Evolutionary conservation across 495 filamentous ascomycete species (phyloP).

Genomic region (Aspergillus taichungensis): DNA sequence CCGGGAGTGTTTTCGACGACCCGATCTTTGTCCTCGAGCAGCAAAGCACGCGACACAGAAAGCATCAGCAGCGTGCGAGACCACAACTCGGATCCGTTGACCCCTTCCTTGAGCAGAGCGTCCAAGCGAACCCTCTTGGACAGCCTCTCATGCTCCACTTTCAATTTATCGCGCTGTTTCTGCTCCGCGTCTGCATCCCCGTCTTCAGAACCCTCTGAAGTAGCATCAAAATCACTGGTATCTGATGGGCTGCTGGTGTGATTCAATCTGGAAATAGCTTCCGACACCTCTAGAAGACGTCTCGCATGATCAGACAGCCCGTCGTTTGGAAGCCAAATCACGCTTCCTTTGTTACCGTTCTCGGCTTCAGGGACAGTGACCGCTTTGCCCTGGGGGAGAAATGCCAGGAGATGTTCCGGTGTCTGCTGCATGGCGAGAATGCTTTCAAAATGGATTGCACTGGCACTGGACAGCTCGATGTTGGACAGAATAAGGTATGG

Average conservation of each 20-base stretch:
- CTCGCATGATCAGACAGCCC: slow-evolving; percentile 17
- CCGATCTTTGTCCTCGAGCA: slow-evolving; percentile 17
- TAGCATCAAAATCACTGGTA: neutral
- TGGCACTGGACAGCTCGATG: slow-evolving; percentile 25
- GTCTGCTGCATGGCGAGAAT: slow-evolving; percentile 33
- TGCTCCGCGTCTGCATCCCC: slow-evolving; percentile 6
- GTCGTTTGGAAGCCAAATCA: slow-evolving; percentile 30
- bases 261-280: slow-evolving; percentile 24
- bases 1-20: neutral
- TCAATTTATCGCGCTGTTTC: slow-evolving; percentile 13
- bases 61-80: slow-evolving; percentile 25
- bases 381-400: slow-evolving; percentile 26
- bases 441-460: slow-evolving; percentile 36
- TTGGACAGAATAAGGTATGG: slow-evolving; percentile 35
- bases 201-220: slow-evolving; percentile 6
- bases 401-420: slow-evolving; percentile 31
- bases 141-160: slow-evolving; percentile 11
- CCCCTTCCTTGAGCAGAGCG: slow-evolving; percentile 18
- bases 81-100: slow-evolving; percentile 25
- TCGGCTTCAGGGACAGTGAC: slow-evolving; percentile 16
- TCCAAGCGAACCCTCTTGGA: slow-evolving; percentile 19
- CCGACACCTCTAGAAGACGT: slow-evolving; percentile 46
- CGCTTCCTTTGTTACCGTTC: slow-evolving; percentile 15
- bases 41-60: slow-evolving; percentile 19
- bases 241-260: too few species aligned